Conservation (phyloP, 2,329 filamentous ascomycete genomes). For the Metarhizium brunneum region DNA sequence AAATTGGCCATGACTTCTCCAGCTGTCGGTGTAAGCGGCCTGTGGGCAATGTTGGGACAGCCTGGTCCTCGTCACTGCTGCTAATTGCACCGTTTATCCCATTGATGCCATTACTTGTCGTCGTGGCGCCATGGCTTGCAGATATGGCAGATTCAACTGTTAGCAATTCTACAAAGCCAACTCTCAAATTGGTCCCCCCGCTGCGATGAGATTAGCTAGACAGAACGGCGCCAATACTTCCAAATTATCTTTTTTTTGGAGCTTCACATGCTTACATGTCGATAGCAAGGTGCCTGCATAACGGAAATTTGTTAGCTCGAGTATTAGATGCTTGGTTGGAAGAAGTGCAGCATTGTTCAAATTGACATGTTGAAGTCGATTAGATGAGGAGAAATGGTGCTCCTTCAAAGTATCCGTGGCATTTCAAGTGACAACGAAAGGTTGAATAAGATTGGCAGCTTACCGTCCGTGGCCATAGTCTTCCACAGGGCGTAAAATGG, state of each 20-base stretch:
- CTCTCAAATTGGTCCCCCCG: conserved; percentile 60
- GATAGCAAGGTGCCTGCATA: conserved; percentile 47
- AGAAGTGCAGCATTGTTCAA: too few relatives aligned
- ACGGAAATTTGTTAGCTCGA: conserved; percentile 4
- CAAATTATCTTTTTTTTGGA: not conserved
- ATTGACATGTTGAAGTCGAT: too few relatives aligned
- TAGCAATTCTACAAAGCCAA: conserved; percentile 57
- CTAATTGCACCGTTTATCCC: conserved; percentile 7
- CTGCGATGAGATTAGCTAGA: conserved; percentile 23
- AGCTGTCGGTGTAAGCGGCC: conserved; percentile 46
- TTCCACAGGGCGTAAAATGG: conserved; percentile 40
- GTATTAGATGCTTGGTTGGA: not conserved
- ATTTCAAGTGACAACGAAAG: too few relatives aligned
- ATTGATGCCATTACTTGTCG: not conserved
- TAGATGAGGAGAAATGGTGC: too few relatives aligned
- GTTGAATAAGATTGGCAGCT: conserved; percentile 19
- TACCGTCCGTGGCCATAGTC: conserved; percentile 37
- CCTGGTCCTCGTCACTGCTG: not conserved
- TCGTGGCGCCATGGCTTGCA: not conserved
- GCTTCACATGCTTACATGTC: conserved; percentile 45
- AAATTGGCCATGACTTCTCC: conserved; percentile 67
- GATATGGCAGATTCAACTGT: conserved; percentile 17
- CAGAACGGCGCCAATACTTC: conserved; percentile 18
- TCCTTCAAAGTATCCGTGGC: too few relatives aligned
- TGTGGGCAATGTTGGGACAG: not conserved